Base-by-base conservation (phyloP, 2,329 filamentous ascomycete species). In the Pseudopithomyces maydicus region DNA sequence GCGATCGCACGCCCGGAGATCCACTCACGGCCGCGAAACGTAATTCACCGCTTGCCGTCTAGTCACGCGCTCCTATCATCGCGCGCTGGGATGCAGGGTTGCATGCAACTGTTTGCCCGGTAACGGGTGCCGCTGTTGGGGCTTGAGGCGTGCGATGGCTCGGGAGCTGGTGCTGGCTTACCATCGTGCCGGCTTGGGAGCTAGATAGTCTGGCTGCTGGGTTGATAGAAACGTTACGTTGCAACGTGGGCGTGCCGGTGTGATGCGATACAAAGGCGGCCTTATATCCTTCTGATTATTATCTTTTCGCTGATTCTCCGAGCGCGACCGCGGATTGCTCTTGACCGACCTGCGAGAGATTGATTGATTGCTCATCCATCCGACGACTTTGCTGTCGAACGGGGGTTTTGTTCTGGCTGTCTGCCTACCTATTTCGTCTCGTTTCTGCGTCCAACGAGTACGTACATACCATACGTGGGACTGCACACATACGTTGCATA, bases 11-110 rank as follows among this genome's bases (percentile, higher is more conserved):
- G n/a, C n/a, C n/a, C n/a, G n/a, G n/a, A 26, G 17, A 8, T 29
- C 55, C 55, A 57, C 39, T 57, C 55, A 54, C 45, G 33, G 17
- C 1, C 4, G 19, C 8, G 20, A 41, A n/a, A 51, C 23, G 48
- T 33, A 51, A 35, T 20, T 53, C 35, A 22, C 42, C 23, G 43
- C 43, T 54, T 43, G 15, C 26, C 26, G 1, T 33, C n/a, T n/a
- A n/a, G 38, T 61, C 55, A 57, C 55, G 55, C 58, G 41, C n/a
- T 19, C 54, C 48, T 56, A 52, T 56, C 48, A 52, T 48, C 43
- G 45, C 14, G 46, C 56, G 26, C 8, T 36, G 47, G 44, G 38
- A 11, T 19, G 41, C 52, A 58, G 42, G 51, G 47, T 52, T 49
- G 46, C 43, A 55, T 43, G 36, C n/a, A 20, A 32, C n/a, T 10